Percentiles rank a stretch among this genome's conserved stretches.
These are phyloP conservation scores for Xylaria scruposa DNA, from an alignment of 495 filamentous ascomycete species.

Conservation along the genomic window DNA sequence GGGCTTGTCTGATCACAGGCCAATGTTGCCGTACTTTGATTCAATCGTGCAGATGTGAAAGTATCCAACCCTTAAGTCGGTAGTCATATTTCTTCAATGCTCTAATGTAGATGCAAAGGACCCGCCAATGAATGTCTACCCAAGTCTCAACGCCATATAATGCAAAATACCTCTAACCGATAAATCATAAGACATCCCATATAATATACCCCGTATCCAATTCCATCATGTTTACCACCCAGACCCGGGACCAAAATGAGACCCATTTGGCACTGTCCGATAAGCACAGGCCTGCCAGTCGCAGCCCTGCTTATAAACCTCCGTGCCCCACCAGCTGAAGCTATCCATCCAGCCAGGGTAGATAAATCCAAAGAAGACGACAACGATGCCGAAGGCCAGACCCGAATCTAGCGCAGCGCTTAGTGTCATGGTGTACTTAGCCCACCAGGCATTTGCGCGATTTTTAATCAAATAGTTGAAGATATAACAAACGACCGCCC, in stretches of 20 bases:
- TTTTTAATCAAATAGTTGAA: conserved; percentile 79
- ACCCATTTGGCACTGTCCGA: conserved; percentile 56
- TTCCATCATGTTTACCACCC: conserved; percentile 50
- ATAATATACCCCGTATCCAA: background rate
- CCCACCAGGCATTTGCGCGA: conserved; percentile 76
- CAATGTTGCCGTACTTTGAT: background rate
- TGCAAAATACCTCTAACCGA: background rate
- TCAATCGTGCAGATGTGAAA: background rate
- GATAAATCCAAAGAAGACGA: conserved; percentile 82
- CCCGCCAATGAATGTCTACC: background rate
- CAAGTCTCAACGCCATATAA: conserved; percentile 1
- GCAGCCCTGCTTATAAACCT: conserved; percentile 69
- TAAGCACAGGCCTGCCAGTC: conserved; percentile 72
- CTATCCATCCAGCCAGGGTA: conserved; percentile 71
- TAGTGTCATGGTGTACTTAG: conserved; percentile 88
- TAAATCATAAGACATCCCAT: background rate
- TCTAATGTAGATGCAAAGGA: background rate
- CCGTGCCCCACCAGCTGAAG: conserved; percentile 79
- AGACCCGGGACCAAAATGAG: conserved; percentile 62
- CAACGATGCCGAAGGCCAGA: conserved; percentile 76
- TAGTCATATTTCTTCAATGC: background rate
- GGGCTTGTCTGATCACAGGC: too few species aligned
- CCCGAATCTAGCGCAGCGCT: conserved; percentile 83
- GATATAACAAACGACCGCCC: conserved; percentile 79
- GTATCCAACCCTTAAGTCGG: background rate